Base-by-base conservation (phyloP, 164 flowering plant species). In the Vitis vinifera region DNA sequence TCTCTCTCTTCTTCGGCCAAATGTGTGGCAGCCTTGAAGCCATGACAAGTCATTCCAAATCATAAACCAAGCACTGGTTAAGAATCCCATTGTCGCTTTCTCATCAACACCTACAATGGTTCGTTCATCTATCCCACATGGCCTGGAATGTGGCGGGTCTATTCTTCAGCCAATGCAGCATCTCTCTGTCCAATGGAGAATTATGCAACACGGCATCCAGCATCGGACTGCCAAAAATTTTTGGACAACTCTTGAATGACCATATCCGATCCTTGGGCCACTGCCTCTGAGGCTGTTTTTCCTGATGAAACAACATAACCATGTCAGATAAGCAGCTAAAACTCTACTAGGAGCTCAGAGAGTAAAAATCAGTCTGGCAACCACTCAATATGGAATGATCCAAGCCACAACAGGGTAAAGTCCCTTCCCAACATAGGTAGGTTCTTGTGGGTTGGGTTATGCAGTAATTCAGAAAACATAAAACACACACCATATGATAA, bases 201-300 rank as follows among this genome's bases (percentile, higher is more conserved):
- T 88, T 82, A 56, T 78, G 78, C 67, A 92, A 10, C 37, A 87
- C 81, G 0, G 91, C 83, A 71, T 96, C 99, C 6, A 96, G 70
- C 97, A 92, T 96, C 2, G 99, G 99, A 73, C 97, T 96, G 65
- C 97, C 99, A 64, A 92, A 66, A 37, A 93, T 73, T 65, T 58
- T 84, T 13, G 80, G 79, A 50, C 71, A 61, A 51, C 75, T 85
- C 73, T 86, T 85, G 75, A 92, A 93, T 17, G 90, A 76, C 99
- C 98, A 96, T 73, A 93, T 91, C 15, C 78, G 81, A 59, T 93
- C 94, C 68, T 88, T 87, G 6, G 97, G 95, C 99, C 99, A 96
- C 4, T 91, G 80, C 78, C 88, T 87, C 76, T 92, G 98, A 10
- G 97, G 87, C 69, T 87, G 92, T 77, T 86, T 93, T 73, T 92